These are phyloP conservation scores for Pseudozyma tsukubaensis DNA, from an alignment of 1,284 basidiomycete genomes.

Conservation along the genomic window DNA sequence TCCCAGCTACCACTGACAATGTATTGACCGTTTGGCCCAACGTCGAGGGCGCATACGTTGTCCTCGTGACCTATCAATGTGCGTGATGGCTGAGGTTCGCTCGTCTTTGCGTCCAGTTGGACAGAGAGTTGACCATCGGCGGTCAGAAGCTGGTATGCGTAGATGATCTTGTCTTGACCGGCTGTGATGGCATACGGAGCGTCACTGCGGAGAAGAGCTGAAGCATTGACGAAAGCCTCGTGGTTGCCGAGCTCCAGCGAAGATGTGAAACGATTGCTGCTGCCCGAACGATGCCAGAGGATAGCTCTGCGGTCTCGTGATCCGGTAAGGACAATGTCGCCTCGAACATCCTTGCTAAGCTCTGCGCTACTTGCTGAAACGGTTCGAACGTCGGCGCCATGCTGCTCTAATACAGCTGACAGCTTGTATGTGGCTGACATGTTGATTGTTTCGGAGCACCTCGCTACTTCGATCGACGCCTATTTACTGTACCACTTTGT, in stretches of 20 bases:
- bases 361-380: constrained; percentile 41
- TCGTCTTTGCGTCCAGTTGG: constrained; percentile 27
- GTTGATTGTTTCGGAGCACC: not conserved
- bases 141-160: constrained; percentile 55
- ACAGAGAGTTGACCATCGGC: constrained; percentile 21
- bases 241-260: constrained; percentile 48
- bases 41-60: constrained; percentile 88
- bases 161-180: constrained; percentile 64
- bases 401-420: constrained; percentile 54
- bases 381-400: constrained; percentile 61
- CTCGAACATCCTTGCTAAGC: constrained; percentile 28
- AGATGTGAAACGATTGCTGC: constrained; percentile 46
- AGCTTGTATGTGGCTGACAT: constrained; percentile 48
- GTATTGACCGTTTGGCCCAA: constrained; percentile 42
- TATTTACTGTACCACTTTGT: too few species aligned
- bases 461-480: too few species aligned
- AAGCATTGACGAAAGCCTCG: constrained; percentile 65
- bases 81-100: constrained; percentile 30
- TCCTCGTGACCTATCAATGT: constrained; percentile 79
- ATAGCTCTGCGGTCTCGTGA: constrained; percentile 52
- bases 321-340: constrained; percentile 53
- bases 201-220: constrained; percentile 27
- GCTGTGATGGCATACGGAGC: constrained; percentile 51
- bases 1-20: constrained; percentile 98
- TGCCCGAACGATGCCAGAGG: constrained; percentile 47